A percentile compares a stretch with the other conserved stretches of the same genome.
phyloP scores from a whole-genome alignment of 768 basidiomycete species.

The Austroboletus festivus region DNA sequence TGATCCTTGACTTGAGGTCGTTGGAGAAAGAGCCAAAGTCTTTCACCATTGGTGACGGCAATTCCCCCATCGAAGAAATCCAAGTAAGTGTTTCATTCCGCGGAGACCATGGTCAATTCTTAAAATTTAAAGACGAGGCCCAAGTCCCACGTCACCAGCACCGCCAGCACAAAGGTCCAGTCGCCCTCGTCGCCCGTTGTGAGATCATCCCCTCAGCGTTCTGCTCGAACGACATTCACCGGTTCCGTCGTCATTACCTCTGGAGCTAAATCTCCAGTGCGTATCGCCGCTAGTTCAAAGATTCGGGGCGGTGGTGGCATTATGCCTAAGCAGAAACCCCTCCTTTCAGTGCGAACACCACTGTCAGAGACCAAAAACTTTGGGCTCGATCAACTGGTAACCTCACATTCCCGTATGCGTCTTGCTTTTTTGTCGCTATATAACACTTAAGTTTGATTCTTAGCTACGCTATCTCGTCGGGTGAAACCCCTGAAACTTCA shows the following conservation, averaged over 20 bases:
- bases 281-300: constrained; percentile 13
- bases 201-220: constrained; percentile 9
- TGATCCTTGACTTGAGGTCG: constrained; percentile 60
- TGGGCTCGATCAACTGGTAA: constrained; percentile 5
- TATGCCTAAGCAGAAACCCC: constrained; percentile 24
- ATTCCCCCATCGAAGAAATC: constrained; percentile 49
- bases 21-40: constrained; percentile 62
- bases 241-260: not conserved
- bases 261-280: constrained; percentile 22
- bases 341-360: constrained; percentile 19
- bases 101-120: not conserved
- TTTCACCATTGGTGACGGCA: constrained; percentile 47
- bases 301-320: constrained; percentile 20
- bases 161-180: constrained; percentile 6
- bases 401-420: constrained; percentile 22
- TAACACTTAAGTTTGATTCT: constrained; percentile 1
- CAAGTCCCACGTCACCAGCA: constrained; percentile 11
- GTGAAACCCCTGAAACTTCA: constrained; percentile 15
- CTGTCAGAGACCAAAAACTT: constrained; percentile 25
- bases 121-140: constrained; percentile 7
- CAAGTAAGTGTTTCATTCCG: constrained; percentile 42
- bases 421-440: not conserved
- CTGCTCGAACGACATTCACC: constrained; percentile 10
- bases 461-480: constrained; percentile 12
- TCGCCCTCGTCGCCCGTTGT: constrained; percentile 8